These are phyloP conservation scores for Tympanopsis confertula DNA, from an alignment of 2,329 filamentous ascomycete genomes.

Conservation along the genomic window DNA sequence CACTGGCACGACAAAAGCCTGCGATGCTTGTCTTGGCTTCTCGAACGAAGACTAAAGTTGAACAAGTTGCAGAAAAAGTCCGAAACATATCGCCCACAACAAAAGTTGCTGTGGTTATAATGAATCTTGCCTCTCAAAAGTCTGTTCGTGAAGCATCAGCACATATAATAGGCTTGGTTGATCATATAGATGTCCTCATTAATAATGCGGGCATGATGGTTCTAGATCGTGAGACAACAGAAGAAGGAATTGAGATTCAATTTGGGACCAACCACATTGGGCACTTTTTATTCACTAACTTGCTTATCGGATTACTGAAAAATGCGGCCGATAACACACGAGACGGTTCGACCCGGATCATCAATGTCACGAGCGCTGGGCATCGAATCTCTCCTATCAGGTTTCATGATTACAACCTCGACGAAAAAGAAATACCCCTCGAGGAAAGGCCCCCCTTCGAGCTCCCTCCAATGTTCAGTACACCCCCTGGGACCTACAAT, in stretches of 20 bases:
- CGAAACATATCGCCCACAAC: slow-evolving; percentile 17
- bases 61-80: slow-evolving; percentile 24
- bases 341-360: slow-evolving; percentile 19
- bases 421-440: slow-evolving; percentile 13
- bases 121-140: slow-evolving; percentile 23
- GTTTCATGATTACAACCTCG: slow-evolving; percentile 28
- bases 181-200: slow-evolving; percentile 28
- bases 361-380: slow-evolving; percentile 26
- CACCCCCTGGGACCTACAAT: slow-evolving; percentile 9
- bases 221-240: slow-evolving; percentile 19
- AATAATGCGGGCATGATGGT: slow-evolving; percentile 34
- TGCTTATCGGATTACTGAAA: slow-evolving; percentile 25
- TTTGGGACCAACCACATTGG: slow-evolving; percentile 32
- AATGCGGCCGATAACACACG: slow-evolving; percentile 12
- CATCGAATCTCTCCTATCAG: slow-evolving; percentile 23
- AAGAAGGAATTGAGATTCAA: slow-evolving; percentile 28
- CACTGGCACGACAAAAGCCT: slow-evolving; percentile 30
- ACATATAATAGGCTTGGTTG: slow-evolving; percentile 16
- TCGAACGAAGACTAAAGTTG: slow-evolving; percentile 27
- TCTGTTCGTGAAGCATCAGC: slow-evolving; percentile 22
- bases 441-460: slow-evolving; percentile 6
- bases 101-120: slow-evolving; percentile 17
- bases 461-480: slow-evolving; percentile 3
- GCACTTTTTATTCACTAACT: slow-evolving; percentile 28
- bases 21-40: slow-evolving; percentile 29